Conservation (phyloP, 2,329 filamentous ascomycete genomes). For the Chaetomiaceae sp. region DNA sequence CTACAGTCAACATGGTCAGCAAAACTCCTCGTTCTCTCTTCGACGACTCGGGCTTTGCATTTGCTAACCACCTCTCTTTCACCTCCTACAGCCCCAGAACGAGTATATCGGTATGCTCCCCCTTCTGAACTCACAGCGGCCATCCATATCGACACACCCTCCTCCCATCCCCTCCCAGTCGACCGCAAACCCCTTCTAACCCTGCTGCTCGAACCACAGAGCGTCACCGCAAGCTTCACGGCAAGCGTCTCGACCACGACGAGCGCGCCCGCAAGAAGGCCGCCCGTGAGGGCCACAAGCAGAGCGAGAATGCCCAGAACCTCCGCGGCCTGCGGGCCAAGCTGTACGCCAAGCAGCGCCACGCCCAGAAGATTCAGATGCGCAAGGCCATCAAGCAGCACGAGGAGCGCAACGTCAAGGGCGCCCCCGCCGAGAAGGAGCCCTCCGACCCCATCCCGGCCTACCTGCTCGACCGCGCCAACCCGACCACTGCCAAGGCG, state of each 20-base stretch:
- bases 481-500: slow-evolving; percentile 36
- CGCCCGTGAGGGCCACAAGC: slow-evolving; percentile 85
- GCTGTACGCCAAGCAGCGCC: slow-evolving; percentile 85
- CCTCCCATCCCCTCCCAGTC: slow-evolving; percentile 34
- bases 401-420: slow-evolving; percentile 95
- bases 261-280: slow-evolving; percentile 82
- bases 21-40: background rate
- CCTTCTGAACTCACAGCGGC: background rate
- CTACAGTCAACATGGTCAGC: slow-evolving; percentile 22
- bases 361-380: slow-evolving; percentile 98
- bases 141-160: background rate
- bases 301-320: slow-evolving; percentile 87
- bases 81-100: slow-evolving; percentile 64
- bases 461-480: slow-evolving; percentile 84
- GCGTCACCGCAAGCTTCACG: slow-evolving; percentile 30
- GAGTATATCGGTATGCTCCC: slow-evolving; percentile 60
- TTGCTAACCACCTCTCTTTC: slow-evolving; percentile 18
- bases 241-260: slow-evolving; percentile 67
- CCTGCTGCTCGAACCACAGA: slow-evolving; percentile 24
- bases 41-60: no score
- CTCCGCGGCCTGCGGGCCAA: slow-evolving; percentile 88
- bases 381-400: slow-evolving; percentile 90
- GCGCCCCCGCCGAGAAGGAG: slow-evolving; percentile 70
- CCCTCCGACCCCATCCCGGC: slow-evolving; percentile 78
- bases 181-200: slow-evolving; percentile 1